Evolutionary conservation across 2,329 filamentous ascomycete genomes (phyloP).

Genomic region (Shiraia sp.): DNA sequence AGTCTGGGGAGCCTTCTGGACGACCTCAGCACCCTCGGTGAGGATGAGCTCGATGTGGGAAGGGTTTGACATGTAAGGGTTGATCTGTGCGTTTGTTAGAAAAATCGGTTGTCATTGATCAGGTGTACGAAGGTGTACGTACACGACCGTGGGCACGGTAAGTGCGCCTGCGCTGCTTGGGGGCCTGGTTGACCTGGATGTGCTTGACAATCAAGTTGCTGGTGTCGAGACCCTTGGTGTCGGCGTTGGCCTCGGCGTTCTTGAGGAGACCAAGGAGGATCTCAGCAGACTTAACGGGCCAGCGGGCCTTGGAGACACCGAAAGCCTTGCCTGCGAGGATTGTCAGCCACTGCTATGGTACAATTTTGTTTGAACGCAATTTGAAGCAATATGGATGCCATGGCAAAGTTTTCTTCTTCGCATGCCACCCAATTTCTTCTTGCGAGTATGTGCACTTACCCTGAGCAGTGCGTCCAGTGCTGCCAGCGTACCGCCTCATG

Average conservation of each 20-base stretch:
- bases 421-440: neutral
- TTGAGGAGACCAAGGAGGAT: slow-evolving; percentile 91
- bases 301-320: slow-evolving; percentile 96
- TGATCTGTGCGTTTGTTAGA: slow-evolving; percentile 69
- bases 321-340: slow-evolving; percentile 84
- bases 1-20: slow-evolving; percentile 78
- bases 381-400: too few species aligned
- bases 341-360: slow-evolving; percentile 21
- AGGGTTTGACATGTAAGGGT: slow-evolving; percentile 99
- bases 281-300: slow-evolving; percentile 99
- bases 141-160: slow-evolving; percentile 99
- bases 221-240: slow-evolving; percentile 67
- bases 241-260: slow-evolving; percentile 52
- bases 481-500: slow-evolving; percentile 96
- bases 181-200: slow-evolving; percentile 99
- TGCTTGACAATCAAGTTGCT: slow-evolving; percentile 98
- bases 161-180: slow-evolving; percentile 98
- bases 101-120: too few species aligned
- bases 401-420: slow-evolving; percentile 7
- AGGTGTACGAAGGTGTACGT: slow-evolving; percentile 56
- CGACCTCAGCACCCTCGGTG: slow-evolving; percentile 93
- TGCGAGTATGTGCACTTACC: slow-evolving; percentile 66
- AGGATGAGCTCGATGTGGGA: slow-evolving; percentile 99
- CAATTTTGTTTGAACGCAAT: too few species aligned
- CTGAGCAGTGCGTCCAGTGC: slow-evolving; percentile 95